Evolutionary conservation across 768 basidiomycete genomes (phyloP), one percentile per base, ranked within the genome.

Genomic region (Cyclocybe aegerita): DNA sequence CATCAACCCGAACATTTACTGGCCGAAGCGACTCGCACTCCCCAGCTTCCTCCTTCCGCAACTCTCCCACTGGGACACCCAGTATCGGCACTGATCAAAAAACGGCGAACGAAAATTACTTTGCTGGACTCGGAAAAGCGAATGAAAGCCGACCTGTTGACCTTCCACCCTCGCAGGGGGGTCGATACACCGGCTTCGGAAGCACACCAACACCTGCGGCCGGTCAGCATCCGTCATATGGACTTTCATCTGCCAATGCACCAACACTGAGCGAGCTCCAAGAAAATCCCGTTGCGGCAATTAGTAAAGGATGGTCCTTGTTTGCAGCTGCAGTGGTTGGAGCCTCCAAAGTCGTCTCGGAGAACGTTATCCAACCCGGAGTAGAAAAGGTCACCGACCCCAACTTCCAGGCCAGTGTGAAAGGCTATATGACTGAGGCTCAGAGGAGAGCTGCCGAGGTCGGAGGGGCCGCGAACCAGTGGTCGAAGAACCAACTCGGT

Each of bases 241-340:
- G 78, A 4, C 72, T 90, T 37, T 92, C 92, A 3, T 94, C 92
- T 29, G 82, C 85, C 8, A 81, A 86, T 32, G 85, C 87, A 9
- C 96, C 96, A 0, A 78, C 85, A 0, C 64, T 98, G 2, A 68
- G 73, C 37, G 95, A 99, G 14, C 70, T 98, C 30, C 91, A 96
- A 65, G 82, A 88, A 39, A 92, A 93, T 62, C 96, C 96, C 0
- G 67, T 87, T 34, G 84, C 81, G 7, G 95, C 96, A 0, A 68
- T 98, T 10, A 82, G 82, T 60, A 98, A 98, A 72, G 93, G 95
- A 39, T 98, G 97, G 97, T 92, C 93, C 17, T 70, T 98, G n/a
- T 87, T 99, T 63, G 88, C 92, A 29, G 80, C 89, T 0, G 93
- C 85, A 32, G 86, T 98, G 10, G 80, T 71, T 1, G 89, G 86